Evolutionary conservation across 2,329 filamentous ascomycete genomes (phyloP), one percentile per base, ranked within the genome.

Genomic region (Penicillium olsonii): DNA sequence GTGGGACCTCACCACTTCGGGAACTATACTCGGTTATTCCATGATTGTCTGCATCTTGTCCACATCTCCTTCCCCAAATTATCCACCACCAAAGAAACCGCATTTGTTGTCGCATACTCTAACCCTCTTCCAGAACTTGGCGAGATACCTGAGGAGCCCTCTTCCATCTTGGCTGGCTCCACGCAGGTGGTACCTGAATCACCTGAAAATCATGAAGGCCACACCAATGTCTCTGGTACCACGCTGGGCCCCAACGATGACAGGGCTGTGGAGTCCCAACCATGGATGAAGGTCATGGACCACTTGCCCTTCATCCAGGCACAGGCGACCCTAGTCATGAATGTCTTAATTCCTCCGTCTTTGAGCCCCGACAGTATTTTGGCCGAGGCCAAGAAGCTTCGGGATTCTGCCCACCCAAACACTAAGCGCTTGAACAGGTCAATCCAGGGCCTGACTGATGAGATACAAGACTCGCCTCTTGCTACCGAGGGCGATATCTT

Each of bases 181-280:
- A 56, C 45, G 14, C 15, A 50, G 8, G 40, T 52, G 14, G 47
- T 61, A 4, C 55, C 53, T n/a, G 61, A 63, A 22, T 62, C 63
- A 8, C 60, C 60, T 0, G 56, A 52, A 5, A 55, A 51, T 14
- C 51, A 45, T 17, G 67, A 69, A 27, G 67, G 65, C 38, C 54
- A 57, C 29, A 56, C 48, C 44, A 66, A 69, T 44, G 64, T 71
- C 35, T 68, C 69, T 14, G 69, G 68, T 3, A 68, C 66, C 6
- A 72, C 69, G 1, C 26, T 48, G 64, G 17, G 55, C 52, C 15
- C 60, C 57, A n/a, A 48, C 6, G 50, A 57, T 19, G 50, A 52
- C 14, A 69, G 68, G 9, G 60, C 64, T 0, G 62, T 67, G 4
- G 47, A 54, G 15, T 64, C 2, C 10, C 42, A 40, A n/a, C 20